These are phyloP conservation scores for Collybia sordida DNA, from an alignment of 768 basidiomycete species.

Conservation along the genomic window DNA sequence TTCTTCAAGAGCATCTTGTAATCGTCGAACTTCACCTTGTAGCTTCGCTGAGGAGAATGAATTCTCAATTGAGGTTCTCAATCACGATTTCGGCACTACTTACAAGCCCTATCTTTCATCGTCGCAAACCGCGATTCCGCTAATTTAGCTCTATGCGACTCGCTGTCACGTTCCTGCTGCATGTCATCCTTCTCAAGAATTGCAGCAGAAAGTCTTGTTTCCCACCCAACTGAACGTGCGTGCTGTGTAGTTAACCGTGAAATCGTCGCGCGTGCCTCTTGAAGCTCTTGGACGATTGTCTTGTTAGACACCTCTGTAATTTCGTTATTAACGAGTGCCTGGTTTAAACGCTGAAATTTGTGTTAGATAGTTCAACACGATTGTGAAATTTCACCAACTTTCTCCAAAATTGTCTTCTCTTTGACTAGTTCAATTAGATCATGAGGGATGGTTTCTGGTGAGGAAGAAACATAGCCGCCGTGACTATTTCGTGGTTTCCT, in stretches of 20 bases:
- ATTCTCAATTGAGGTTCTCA: not conserved
- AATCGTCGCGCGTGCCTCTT: constrained; percentile 67
- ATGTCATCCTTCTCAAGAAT: constrained; percentile 81
- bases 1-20: constrained; percentile 64
- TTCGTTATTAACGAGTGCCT: constrained; percentile 80
- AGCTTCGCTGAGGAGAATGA: constrained; percentile 53
- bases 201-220: constrained; percentile 61
- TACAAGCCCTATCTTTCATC: constrained; percentile 68
- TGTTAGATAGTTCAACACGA: constrained; percentile 1
- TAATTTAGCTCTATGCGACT: constrained; percentile 61
- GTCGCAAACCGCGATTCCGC: constrained; percentile 68
- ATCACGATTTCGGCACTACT: constrained; percentile 13
- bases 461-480: constrained; percentile 15
- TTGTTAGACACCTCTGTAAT: constrained; percentile 79
- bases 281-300: constrained; percentile 68
- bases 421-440: constrained; percentile 36
- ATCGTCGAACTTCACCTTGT: constrained; percentile 60
- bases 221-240: constrained; percentile 70
- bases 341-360: constrained; percentile 55
- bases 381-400: constrained; percentile 34
- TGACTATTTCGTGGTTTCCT: constrained; percentile 6
- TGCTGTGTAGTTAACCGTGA: constrained; percentile 67
- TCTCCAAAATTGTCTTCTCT: constrained; percentile 65
- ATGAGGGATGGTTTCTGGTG: constrained; percentile 30
- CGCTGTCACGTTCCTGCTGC: constrained; percentile 77